Base-by-base conservation (phyloP, 768 basidiomycete species). In the Amanita fuliginea region DNA sequence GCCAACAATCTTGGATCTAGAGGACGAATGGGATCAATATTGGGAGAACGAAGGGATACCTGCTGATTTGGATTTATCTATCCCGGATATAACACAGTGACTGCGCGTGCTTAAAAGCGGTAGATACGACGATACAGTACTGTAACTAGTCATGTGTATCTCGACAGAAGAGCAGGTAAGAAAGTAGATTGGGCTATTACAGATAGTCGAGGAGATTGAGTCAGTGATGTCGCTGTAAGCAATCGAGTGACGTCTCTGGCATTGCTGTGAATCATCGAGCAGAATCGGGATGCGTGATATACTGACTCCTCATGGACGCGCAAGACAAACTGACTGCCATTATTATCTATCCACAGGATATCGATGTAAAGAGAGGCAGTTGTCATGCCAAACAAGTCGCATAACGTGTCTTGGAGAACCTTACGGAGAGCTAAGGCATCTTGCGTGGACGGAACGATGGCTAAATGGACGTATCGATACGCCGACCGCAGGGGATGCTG, bases 371-470 rank as follows among this genome's bases (percentile, higher is more conserved):
- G 70, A 42, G 70, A 66, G 1, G 80, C 70, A 7, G 64, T 64
- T 3, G 76, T 74, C 35, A 72, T 51, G 3, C 83, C 83, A 54
- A 82, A 81, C 7, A 70, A 65, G 56, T 78, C 74, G 6, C 65
- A 47, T 35, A 85, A 64, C 0, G 74, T 69, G 24, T 80, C 75
- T 56, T 81, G 78, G 18, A 86, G 59, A 2, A 67, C 51, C 60
- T 78, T 81, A 16, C 81, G 65, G 22, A 83, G 56, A 37, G 62
- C 62, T 6, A 82, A 64, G 14, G 60, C 64, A 22, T 80, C 76
- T 19, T 59, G 19, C 16, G 58, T 61, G 0, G 67, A 53, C 0
- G 75, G 75, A 0, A 59, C 55, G 24, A 77, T 53, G 4, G 69
- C 56, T 47, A 79, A 63, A 21, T 68, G 72, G 46, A 78, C 62